Evolutionary conservation across 2,329 filamentous ascomycete species (phyloP).

Genomic region (Stemphylium lycopersici): DNA sequence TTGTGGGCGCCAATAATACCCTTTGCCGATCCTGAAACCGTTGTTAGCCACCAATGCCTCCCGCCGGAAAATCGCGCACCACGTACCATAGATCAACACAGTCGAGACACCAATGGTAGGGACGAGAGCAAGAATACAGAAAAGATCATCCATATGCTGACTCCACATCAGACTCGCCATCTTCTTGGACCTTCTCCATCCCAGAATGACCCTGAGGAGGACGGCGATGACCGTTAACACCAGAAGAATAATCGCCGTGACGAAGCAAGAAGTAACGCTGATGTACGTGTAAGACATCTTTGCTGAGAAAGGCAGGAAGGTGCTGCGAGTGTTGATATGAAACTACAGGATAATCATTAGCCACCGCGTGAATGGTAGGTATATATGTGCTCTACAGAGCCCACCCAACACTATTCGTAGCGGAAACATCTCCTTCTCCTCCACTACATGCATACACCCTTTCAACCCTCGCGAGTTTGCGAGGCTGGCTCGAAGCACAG

Average conservation of each 20-base stretch:
- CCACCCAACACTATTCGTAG: too few species aligned
- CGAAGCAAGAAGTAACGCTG: slow-evolving; percentile 9
- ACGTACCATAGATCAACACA: slow-evolving; percentile 12
- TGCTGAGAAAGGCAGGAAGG: background rate
- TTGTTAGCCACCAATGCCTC: background rate
- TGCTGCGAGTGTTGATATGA: background rate
- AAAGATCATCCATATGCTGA: slow-evolving; percentile 9
- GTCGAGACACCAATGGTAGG: slow-evolving; percentile 8
- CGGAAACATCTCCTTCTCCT: too few species aligned
- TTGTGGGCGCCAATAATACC: slow-evolving; percentile 12
- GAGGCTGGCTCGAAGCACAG: too few species aligned
- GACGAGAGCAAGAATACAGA: slow-evolving; percentile 9
- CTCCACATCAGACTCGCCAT: background rate
- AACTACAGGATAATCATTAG: background rate
- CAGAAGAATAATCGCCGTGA: background rate
- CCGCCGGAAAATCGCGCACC: background rate
- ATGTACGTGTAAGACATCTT: slow-evolving; percentile 13
- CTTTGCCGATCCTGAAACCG: slow-evolving; percentile 1
- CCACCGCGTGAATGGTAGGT: background rate
- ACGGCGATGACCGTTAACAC: background rate
- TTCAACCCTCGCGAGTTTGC: too few species aligned
- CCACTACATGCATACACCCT: too few species aligned
- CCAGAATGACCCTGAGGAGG: background rate
- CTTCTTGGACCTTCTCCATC: background rate
- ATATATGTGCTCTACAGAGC: background rate